Conservation (phyloP, 2,329 filamentous ascomycete genomes). For the Verticillium zaregamsianum region DNA sequence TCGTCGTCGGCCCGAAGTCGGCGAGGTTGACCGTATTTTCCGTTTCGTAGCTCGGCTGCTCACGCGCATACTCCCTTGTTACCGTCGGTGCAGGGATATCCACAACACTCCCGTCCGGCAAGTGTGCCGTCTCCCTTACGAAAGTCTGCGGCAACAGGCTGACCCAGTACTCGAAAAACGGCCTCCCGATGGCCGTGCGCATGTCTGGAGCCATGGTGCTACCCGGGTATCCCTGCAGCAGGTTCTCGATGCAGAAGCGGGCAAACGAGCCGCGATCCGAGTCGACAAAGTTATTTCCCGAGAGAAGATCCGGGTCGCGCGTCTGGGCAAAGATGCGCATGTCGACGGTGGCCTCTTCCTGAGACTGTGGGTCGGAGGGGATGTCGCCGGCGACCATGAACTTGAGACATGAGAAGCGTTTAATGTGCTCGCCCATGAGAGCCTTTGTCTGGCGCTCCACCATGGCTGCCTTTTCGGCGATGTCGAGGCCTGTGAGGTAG, state of each 20-base stretch:
- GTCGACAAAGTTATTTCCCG: slow-evolving; percentile 12
- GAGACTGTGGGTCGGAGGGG: slow-evolving; percentile 25
- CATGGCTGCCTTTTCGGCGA: slow-evolving; percentile 42
- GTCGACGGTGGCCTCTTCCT: slow-evolving; percentile 36
- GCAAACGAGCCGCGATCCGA: slow-evolving; percentile 23
- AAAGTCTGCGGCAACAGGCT: slow-evolving; percentile 17
- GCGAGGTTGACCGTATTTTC: background rate
- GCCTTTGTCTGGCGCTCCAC: slow-evolving; percentile 41
- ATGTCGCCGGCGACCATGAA: slow-evolving; percentile 39
- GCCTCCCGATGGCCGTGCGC: slow-evolving; percentile 23
- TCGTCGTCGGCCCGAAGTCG: background rate
- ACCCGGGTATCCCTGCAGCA: slow-evolving; percentile 35
- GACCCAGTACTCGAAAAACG: slow-evolving; percentile 14
- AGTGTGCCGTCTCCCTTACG: slow-evolving; percentile 15
- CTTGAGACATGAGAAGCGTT: slow-evolving; percentile 44
- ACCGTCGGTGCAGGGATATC: background rate
- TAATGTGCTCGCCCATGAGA: slow-evolving; percentile 30
- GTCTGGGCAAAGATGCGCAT: slow-evolving; percentile 40
- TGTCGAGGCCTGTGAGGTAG: slow-evolving; percentile 44
- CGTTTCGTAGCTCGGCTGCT: background rate
- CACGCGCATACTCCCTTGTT: background rate
- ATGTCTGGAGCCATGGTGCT: slow-evolving; percentile 29
- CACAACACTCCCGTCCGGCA: slow-evolving; percentile 15
- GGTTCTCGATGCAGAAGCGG: slow-evolving; percentile 28
- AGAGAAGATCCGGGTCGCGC: slow-evolving; percentile 28